These are phyloP conservation scores for Udeniomyces megalosporus DNA, from an alignment of 768 basidiomycete species.

Conservation along the genomic window DNA sequence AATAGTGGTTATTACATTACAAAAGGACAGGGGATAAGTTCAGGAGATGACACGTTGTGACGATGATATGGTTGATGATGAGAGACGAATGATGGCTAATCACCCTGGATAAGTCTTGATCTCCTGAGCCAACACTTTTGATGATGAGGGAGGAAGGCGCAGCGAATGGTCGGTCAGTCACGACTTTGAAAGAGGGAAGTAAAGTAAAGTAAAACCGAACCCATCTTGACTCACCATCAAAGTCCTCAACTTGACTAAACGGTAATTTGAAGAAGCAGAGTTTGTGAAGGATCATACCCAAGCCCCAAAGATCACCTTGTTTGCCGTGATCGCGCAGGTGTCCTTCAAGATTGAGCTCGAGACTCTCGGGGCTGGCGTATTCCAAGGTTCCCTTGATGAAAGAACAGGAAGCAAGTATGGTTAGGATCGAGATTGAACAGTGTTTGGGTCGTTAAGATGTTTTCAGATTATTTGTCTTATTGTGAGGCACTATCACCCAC, in stretches of 20 bases:
- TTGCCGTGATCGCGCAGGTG: constrained; percentile 57
- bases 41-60: background rate
- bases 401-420: background rate
- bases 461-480: constrained; percentile 6
- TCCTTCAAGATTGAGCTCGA: constrained; percentile 50
- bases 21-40: background rate
- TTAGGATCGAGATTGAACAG: background rate
- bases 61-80: no score
- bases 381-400: background rate
- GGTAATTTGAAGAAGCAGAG: constrained; percentile 80
- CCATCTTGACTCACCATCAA: constrained; percentile 30
- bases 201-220: background rate
- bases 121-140: constrained; percentile 45
- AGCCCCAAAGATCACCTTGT: constrained; percentile 90
- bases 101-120: constrained; percentile 61
- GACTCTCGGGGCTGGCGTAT: constrained; percentile 57
- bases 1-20: background rate
- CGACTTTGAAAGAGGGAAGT: background rate
- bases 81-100: constrained; percentile 16
- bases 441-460: constrained; percentile 21
- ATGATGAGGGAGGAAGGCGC: background rate
- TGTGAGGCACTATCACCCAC: background rate
- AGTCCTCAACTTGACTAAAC: constrained; percentile 53
- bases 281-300: constrained; percentile 91
- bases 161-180: no score